These are phyloP conservation scores for Penicillium janthinellum DNA, from an alignment of 2,329 filamentous ascomycete species.

Conservation along the genomic window DNA sequence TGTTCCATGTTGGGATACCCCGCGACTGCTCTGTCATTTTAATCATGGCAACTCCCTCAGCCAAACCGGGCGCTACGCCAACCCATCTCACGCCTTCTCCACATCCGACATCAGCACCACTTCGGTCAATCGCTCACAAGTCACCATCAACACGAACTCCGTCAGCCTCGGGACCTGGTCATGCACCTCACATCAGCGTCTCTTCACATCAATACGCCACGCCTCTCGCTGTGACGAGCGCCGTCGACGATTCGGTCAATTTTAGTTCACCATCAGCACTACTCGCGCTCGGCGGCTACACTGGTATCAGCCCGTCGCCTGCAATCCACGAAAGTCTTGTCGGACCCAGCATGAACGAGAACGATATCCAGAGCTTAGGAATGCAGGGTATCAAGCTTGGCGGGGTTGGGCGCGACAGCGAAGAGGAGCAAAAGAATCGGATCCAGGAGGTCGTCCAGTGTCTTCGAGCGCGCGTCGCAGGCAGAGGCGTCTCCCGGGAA, in stretches of 20 bases:
- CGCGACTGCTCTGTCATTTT: not conserved
- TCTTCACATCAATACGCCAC: slow-evolving; percentile 49
- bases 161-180: slow-evolving; percentile 41
- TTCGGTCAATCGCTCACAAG: slow-evolving; percentile 47
- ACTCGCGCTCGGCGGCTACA: slow-evolving; percentile 46
- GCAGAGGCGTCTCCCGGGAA: slow-evolving; percentile 48
- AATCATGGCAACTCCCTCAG: slow-evolving; percentile 49
- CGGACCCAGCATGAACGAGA: slow-evolving; percentile 40
- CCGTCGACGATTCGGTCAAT: slow-evolving; percentile 45
- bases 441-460: slow-evolving; percentile 46
- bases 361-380: slow-evolving; percentile 42
- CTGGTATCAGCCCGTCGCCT: slow-evolving; percentile 45
- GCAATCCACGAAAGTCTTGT: slow-evolving; percentile 41
- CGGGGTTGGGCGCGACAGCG: slow-evolving; percentile 39
- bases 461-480: slow-evolving; percentile 44
- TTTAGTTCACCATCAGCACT: slow-evolving; percentile 51
- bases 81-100: slow-evolving; percentile 49
- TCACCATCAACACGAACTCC: slow-evolving; percentile 50
- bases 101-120: slow-evolving; percentile 43
- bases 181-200: slow-evolving; percentile 37
- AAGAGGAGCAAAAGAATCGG: slow-evolving; percentile 45
- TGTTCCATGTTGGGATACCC: not conserved
- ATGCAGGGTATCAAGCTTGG: slow-evolving; percentile 43
- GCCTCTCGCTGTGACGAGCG: slow-evolving; percentile 41
- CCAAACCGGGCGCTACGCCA: slow-evolving; percentile 48